These are phyloP conservation scores for Colletotrichum sp. DNA, from an alignment of 2,329 filamentous ascomycete species.

Conservation along the genomic window DNA sequence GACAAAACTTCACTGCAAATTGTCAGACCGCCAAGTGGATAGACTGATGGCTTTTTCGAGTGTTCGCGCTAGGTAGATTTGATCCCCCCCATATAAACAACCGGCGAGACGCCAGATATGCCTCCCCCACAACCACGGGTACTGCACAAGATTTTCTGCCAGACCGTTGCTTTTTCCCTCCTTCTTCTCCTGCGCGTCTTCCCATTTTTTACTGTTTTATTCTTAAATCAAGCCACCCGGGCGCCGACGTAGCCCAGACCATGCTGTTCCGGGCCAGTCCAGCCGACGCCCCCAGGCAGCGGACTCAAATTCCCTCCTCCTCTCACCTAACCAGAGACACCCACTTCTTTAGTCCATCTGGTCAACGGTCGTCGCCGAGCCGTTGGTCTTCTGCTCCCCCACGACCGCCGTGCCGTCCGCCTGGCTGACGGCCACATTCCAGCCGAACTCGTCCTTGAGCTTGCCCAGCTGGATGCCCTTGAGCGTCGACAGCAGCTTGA, in stretches of 20 bases:
- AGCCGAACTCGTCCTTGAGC: slow-evolving; percentile 77
- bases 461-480: slow-evolving; percentile 88
- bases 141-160: not conserved
- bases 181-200: not conserved
- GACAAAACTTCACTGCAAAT: not conserved
- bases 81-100: not conserved
- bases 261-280: not conserved
- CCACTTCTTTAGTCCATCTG: slow-evolving; percentile 32
- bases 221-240: not conserved
- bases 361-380: slow-evolving; percentile 30
- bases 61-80: not conserved
- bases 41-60: not conserved
- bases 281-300: not conserved
- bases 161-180: not conserved
- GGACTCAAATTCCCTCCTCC: not conserved
- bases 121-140: not conserved
- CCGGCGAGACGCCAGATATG: not conserved
- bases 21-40: not conserved
- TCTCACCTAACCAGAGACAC: not conserved
- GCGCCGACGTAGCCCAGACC: not conserved
- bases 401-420: slow-evolving; percentile 48
- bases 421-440: slow-evolving; percentile 60
- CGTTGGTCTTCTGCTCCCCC: slow-evolving; percentile 26
- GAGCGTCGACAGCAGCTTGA: slow-evolving; percentile 75
- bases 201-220: not conserved